These are phyloP conservation scores for Colletotrichum lindemuthianum DNA, from an alignment of 2,329 filamentous ascomycete species.

Conservation along the genomic window DNA sequence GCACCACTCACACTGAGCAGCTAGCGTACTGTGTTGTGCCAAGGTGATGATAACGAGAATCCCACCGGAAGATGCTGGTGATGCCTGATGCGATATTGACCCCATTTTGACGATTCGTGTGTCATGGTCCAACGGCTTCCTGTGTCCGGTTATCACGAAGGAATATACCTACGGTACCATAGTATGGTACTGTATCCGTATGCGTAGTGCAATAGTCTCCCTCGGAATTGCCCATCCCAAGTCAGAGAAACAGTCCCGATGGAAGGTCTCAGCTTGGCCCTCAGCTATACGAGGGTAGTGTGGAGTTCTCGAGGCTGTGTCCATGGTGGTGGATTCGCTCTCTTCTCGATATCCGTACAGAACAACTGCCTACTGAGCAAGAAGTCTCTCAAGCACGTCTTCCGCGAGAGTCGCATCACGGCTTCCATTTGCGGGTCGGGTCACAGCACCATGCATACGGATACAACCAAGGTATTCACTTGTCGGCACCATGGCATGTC, in stretches of 20 bases:
- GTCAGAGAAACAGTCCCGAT: neutral
- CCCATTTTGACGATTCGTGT: constrained; percentile 8
- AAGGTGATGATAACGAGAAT: too few relatives aligned
- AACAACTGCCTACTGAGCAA: neutral
- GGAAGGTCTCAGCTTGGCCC: constrained; percentile 14
- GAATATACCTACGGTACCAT: too few relatives aligned
- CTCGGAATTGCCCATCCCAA: too few relatives aligned
- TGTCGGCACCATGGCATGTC: neutral
- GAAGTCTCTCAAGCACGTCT: neutral
- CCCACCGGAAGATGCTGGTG: neutral
- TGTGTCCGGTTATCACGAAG: too few relatives aligned
- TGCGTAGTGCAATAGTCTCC: too few relatives aligned
- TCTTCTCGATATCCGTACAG: neutral
- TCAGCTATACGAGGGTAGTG: constrained; percentile 26
- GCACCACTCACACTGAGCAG: too few relatives aligned
- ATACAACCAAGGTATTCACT: constrained; percentile 7
- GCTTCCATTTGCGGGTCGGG: neutral
- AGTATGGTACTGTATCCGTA: too few relatives aligned
- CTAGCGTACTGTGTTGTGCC: too few relatives aligned
- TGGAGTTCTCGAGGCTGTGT: constrained; percentile 20
- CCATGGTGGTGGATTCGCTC: constrained; percentile 8
- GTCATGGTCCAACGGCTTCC: neutral
- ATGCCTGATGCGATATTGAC: constrained; percentile 14
- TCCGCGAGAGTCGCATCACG: neutral
- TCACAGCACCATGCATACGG: neutral